Evolutionary conservation across 495 filamentous ascomycete species (phyloP), one percentile per base, ranked within the genome.

Genomic region (Penicillium crystallinum): DNA sequence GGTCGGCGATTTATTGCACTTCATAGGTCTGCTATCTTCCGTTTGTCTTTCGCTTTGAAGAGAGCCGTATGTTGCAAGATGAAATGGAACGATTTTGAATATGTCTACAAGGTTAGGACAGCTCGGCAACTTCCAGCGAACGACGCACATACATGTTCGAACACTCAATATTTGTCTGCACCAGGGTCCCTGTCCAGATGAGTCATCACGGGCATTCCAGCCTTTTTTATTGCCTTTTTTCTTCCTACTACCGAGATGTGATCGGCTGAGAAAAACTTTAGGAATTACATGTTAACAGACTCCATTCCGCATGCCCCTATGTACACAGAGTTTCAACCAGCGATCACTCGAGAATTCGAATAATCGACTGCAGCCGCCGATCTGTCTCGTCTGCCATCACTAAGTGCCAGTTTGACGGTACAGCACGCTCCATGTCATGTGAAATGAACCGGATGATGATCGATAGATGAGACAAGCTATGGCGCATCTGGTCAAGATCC

Each of bases 301-400:
- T 29, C 22, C n/a, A 43, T 43, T 43, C 23, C 40, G 8, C 9
- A 5, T 30, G 3, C 23, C 2, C 3, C 17, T 21, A 19, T 45
- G 7, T 33, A 45, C 27, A 45, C 42, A 21, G 3, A 14, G 11
- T 17, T 9, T 21, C 15, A 29, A 27, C 34, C 22, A 30, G 34
- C 15, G 15, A 38, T 48, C 34, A 48, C 46, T 48, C 46, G 6
- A 48, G 19, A 7, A 27, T 22, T 31, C 34, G 48, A 42, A 71
- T 65, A 12, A 73, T 54, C 15, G 64, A 21, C 43, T 68, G 66
- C 53, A 73, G 40, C 43, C 66, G 57, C 31, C 58, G 56, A 47
- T 73, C 64, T n/a, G 70, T 71, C 46, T 71, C 69, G 56, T 63
- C 61, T 10, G 73, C 69, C 70, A 75, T 72, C 1, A 64, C 45